These are phyloP conservation scores for Styphnolobium japonicum DNA, from an alignment of 306 rosid genomes.

Conservation along the genomic window DNA sequence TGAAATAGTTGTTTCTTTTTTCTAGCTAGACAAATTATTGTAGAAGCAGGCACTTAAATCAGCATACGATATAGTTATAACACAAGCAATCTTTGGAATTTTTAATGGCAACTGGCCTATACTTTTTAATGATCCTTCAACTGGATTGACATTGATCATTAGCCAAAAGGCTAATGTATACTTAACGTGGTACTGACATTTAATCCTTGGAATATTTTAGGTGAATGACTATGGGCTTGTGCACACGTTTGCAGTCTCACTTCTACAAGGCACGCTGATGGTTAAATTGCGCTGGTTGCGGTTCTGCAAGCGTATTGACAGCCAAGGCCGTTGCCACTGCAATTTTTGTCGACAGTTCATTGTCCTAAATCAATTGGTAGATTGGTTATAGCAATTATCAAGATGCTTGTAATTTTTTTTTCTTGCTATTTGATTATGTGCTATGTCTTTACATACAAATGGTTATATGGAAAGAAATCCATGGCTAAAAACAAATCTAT, in stretches of 20 bases:
- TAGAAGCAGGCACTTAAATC: background rate
- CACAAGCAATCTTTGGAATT: background rate
- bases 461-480: background rate
- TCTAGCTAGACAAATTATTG: background rate
- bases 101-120: background rate
- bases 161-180: background rate
- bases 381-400: background rate
- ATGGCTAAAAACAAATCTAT: background rate
- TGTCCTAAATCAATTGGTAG: background rate
- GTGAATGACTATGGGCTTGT: constrained; percentile 3
- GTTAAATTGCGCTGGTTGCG: background rate
- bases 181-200: background rate
- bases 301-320: background rate
- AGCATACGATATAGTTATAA: background rate
- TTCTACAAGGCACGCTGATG: background rate
- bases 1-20: background rate
- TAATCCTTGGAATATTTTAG: constrained; percentile 16
- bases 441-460: background rate
- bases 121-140: background rate
- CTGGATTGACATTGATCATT: background rate
- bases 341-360: background rate
- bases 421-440: background rate
- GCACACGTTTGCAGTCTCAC: background rate
- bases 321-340: background rate
- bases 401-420: background rate